Conservation (phyloP, 108 stramenopile genomes). For the Nitzschia palea region DNA sequence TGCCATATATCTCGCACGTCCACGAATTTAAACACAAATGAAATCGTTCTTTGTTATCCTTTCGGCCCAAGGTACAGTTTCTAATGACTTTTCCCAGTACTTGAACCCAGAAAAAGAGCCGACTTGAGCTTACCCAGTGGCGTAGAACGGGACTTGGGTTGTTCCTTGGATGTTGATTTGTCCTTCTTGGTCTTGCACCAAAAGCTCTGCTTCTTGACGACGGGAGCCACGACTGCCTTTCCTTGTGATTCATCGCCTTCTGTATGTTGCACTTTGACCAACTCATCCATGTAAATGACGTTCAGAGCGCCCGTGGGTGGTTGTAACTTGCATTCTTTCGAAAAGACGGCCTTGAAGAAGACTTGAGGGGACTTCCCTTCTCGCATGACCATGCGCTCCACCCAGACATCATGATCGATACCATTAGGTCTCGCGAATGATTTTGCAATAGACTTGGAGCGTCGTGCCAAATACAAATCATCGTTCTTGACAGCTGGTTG, state of each 20-base stretch:
- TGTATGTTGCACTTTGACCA: background rate
- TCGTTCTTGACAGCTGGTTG: background rate
- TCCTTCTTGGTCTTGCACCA: constrained; percentile 1
- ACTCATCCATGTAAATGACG: constrained; percentile 16
- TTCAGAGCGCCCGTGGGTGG: constrained; percentile 17
- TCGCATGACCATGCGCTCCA: constrained; percentile 14
- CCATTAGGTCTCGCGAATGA: background rate
- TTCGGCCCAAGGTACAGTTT: too few relatives aligned
- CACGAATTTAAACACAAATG: too few relatives aligned
- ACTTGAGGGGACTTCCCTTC: constrained; percentile 14
- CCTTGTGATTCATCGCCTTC: background rate
- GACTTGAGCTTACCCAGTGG: too few relatives aligned
- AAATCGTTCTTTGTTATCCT: too few relatives aligned
- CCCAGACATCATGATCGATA: constrained; percentile 13
- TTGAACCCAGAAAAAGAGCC: too few relatives aligned
- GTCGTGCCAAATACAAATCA: background rate
- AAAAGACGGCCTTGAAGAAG: constrained; percentile 14
- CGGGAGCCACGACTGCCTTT: background rate
- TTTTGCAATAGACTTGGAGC: constrained; percentile 2
- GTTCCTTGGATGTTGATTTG: background rate
- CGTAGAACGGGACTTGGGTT: too few relatives aligned
- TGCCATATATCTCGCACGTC: too few relatives aligned
- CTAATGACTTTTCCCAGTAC: too few relatives aligned
- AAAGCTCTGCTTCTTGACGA: background rate
- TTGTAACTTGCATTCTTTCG: constrained; percentile 7